A percentile compares a stretch with the other conserved stretches of the same genome.
These are phyloP conservation scores for Cercospora brassicicola DNA, from an alignment of 2,329 filamentous ascomycete genomes.

Conservation along the genomic window DNA sequence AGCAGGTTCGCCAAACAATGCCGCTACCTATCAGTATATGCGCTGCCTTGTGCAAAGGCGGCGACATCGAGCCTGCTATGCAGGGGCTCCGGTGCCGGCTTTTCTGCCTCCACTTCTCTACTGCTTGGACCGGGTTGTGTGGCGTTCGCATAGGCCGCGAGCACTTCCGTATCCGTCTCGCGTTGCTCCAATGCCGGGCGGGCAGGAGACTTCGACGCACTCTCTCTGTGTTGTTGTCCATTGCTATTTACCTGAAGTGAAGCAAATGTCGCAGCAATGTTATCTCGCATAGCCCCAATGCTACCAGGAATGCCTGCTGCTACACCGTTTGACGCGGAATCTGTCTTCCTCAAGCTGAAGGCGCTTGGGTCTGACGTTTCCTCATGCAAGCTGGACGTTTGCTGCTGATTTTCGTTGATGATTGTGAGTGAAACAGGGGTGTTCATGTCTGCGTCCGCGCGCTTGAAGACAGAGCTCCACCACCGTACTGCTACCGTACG, in stretches of 20 bases:
- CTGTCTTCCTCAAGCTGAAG: background rate
- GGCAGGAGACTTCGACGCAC: background rate
- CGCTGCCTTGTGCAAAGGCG: slow-evolving; percentile 25
- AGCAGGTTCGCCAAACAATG: background rate
- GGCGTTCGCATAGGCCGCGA: slow-evolving; percentile 9
- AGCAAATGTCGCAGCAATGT: slow-evolving; percentile 4
- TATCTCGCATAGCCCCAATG: slow-evolving; percentile 1
- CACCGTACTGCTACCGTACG: slow-evolving; percentile 70
- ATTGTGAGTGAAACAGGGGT: slow-evolving; percentile 44
- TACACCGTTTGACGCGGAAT: background rate
- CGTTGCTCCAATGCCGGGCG: slow-evolving; percentile 18
- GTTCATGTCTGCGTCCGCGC: slow-evolving; percentile 92
- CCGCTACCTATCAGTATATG: slow-evolving; percentile 23
- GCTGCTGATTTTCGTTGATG: background rate
- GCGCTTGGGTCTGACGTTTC: background rate
- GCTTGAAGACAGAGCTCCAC: slow-evolving; percentile 88
- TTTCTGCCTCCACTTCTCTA: background rate
- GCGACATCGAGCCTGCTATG: slow-evolving; percentile 20
- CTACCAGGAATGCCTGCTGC: background rate
- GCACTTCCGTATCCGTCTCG: slow-evolving; percentile 17
- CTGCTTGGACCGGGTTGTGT: background rate
- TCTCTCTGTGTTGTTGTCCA: background rate
- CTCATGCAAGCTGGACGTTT: background rate
- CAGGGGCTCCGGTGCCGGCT: background rate
- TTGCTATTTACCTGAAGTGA: slow-evolving; percentile 2